Evolutionary conservation across 306 rosid species (phyloP).

Genomic region (Boehmeria nivea): DNA sequence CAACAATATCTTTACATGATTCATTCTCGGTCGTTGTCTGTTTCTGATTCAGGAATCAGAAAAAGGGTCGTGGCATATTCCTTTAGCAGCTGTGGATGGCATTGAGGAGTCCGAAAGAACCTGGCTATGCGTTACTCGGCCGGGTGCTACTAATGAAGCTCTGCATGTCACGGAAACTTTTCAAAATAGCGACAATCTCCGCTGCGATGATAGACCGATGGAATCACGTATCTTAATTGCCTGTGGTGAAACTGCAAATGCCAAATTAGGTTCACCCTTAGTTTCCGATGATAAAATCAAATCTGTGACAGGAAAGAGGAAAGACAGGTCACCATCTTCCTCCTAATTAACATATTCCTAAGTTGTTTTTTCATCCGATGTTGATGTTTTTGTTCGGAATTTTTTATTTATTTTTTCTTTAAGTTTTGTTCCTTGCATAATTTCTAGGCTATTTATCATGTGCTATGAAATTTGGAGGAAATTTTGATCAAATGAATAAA

Average conservation of each 20-base stretch:
- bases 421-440: too few relatives aligned
- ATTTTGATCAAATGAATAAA: too few relatives aligned
- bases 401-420: too few relatives aligned
- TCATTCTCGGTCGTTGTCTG: too few relatives aligned
- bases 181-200: constrained; percentile 17
- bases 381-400: too few relatives aligned
- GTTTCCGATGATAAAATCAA: constrained; percentile 21
- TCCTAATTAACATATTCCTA: constrained; percentile 5
- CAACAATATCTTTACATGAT: too few relatives aligned
- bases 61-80: constrained; percentile 84
- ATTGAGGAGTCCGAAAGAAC: constrained; percentile 35
- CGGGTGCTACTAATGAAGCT: constrained; percentile 19
- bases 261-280: constrained; percentile 16
- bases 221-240: constrained; percentile 7
- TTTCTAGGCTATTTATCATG: too few relatives aligned
- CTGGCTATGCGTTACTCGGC: constrained; percentile 79
- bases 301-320: constrained; percentile 50
- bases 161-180: constrained; percentile 14
- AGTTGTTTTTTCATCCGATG: too few relatives aligned
- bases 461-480: too few relatives aligned
- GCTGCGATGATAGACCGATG: constrained; percentile 3
- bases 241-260: neutral
- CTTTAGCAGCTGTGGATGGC: constrained; percentile 30
- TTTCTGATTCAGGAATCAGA: constrained; percentile 62
- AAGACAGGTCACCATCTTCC: constrained; percentile 55